Conservation (phyloP, 2,329 filamentous ascomycete genomes). For the Talaromyces islandicus region DNA sequence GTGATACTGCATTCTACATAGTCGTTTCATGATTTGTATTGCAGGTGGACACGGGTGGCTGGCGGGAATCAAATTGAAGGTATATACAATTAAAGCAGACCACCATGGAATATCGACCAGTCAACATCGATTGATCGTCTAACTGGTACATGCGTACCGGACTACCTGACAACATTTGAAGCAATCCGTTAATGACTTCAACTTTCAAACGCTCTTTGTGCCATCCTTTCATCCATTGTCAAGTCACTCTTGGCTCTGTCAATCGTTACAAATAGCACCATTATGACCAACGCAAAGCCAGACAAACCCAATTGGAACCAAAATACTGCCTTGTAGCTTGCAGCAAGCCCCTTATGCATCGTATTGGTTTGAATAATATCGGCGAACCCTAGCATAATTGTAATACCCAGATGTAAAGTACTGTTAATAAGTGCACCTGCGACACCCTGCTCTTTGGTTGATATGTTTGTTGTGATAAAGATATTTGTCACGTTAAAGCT, state of each 20-base stretch:
- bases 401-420: conserved; percentile 57
- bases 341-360: conserved; percentile 12
- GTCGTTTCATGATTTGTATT: neutral
- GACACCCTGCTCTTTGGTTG: conserved; percentile 60
- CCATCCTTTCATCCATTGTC: conserved; percentile 51
- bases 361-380: conserved; percentile 56
- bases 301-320: neutral
- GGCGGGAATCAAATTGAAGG: no score
- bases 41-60: no score
- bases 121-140: no score
- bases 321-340: neutral
- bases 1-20: neutral
- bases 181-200: neutral
- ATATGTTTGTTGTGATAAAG: conserved; percentile 69
- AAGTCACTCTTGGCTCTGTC: conserved; percentile 52
- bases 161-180: no score
- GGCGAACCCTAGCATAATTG: conserved; percentile 63
- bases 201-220: neutral
- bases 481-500: conserved; percentile 70
- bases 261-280: conserved; percentile 50
- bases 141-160: no score
- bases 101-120: no score
- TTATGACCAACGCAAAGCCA: conserved; percentile 38
- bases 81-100: no score
- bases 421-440: conserved; percentile 68